Conservation (phyloP, 2,329 filamentous ascomycete genomes). For the Phoma herbarum region DNA sequence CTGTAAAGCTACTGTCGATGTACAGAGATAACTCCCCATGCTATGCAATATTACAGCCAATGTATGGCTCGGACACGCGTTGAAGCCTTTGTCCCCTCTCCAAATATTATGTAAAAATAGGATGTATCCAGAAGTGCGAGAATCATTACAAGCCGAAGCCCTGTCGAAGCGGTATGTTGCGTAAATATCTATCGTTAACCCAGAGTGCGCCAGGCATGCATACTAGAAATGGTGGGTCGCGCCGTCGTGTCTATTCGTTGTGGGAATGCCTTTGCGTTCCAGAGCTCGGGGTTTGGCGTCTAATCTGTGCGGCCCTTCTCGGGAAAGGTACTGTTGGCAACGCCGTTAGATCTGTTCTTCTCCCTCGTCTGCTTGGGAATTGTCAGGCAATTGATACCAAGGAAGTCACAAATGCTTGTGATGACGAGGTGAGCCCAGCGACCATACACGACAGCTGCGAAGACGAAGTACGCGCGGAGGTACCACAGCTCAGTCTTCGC, state of each 20-base stretch:
- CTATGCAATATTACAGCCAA: constrained; percentile 13
- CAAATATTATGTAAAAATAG: constrained; percentile 20
- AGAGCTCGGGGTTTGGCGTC: not conserved
- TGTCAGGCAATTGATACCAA: constrained; percentile 94
- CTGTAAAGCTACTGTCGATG: not conserved
- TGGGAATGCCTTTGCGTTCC: not conserved
- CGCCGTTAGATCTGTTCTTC: constrained; percentile 41
- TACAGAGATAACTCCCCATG: not conserved
- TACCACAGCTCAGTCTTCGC: constrained; percentile 77
- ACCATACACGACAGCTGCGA: constrained; percentile 86
- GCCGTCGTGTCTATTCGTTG: constrained; percentile 16
- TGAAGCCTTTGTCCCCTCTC: constrained; percentile 2
- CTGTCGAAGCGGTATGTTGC: constrained; percentile 12
- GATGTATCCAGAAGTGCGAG: constrained; percentile 12
- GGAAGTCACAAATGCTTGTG: constrained; percentile 86
- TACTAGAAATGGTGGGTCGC: constrained; percentile 13
- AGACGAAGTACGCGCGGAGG: constrained; percentile 82
- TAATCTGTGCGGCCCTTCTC: constrained; percentile 48
- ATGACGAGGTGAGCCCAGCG: constrained; percentile 93
- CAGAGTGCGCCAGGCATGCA: constrained; percentile 18
- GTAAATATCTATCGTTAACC: constrained; percentile 19
- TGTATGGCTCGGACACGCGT: not conserved
- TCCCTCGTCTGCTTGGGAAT: constrained; percentile 62
- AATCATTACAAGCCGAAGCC: constrained; percentile 16
- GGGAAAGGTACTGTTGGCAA: constrained; percentile 36